phyloP scores from a whole-genome alignment of 495 filamentous ascomycete genomes.

The Echria macrotheca region DNA sequence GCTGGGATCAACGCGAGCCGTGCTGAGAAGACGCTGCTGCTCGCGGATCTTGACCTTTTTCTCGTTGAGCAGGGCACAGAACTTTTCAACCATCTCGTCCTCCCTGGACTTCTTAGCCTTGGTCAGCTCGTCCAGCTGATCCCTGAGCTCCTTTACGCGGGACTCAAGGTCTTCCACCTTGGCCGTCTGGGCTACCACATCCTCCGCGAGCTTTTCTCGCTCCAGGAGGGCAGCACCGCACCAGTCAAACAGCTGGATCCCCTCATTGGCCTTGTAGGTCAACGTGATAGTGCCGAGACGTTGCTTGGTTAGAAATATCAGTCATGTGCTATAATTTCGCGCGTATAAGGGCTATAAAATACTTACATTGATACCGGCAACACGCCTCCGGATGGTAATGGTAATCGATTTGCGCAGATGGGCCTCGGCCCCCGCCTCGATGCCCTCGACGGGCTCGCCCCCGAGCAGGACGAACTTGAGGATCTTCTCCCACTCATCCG shows the following conservation, averaged over 20 bases:
- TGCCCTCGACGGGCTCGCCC: constrained; percentile 29
- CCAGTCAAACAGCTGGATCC: constrained; percentile 71
- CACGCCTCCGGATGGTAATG: constrained; percentile 39
- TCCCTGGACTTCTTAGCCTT: constrained; percentile 63
- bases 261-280: constrained; percentile 54
- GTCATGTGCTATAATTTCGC: constrained; percentile 11
- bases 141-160: constrained; percentile 41
- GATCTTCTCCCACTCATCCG: constrained; percentile 42
- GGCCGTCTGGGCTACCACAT: constrained; percentile 40
- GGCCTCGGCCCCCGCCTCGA: constrained; percentile 39
- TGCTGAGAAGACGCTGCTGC: constrained; percentile 63
- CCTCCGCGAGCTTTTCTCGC: constrained; percentile 26
- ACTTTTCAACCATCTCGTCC: constrained; percentile 63
- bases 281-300: constrained; percentile 63
- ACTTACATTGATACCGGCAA: constrained; percentile 44
- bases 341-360: neutral
- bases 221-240: constrained; percentile 39
- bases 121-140: constrained; percentile 60
- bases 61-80: constrained; percentile 67
- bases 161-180: constrained; percentile 46
- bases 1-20: constrained; percentile 51
- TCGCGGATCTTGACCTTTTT: constrained; percentile 91
- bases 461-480: constrained; percentile 33
- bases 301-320: constrained; percentile 44
- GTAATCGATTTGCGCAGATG: constrained; percentile 29